These are phyloP conservation scores for Suillus clintonianus DNA, from an alignment of 768 basidiomycete genomes.

Conservation along the genomic window DNA sequence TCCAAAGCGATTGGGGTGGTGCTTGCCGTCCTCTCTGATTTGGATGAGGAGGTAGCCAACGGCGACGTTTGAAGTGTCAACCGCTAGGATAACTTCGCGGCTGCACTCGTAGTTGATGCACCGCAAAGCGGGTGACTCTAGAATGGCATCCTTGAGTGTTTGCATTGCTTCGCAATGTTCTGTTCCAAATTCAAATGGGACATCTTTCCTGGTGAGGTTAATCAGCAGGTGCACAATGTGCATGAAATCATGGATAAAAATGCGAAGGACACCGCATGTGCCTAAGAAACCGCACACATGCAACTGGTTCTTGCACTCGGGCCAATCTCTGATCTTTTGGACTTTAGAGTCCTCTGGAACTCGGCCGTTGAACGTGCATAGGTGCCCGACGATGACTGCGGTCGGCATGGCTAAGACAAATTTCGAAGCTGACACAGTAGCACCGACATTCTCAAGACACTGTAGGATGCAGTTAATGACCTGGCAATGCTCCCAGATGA, in stretches of 20 bases:
- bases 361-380: constrained; percentile 35
- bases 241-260: constrained; percentile 31
- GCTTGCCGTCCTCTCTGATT: constrained; percentile 12
- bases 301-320: not conserved
- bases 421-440: constrained; percentile 41
- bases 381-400: constrained; percentile 38
- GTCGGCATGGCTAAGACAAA: constrained; percentile 27
- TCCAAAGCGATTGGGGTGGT: constrained; percentile 34
- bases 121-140: not conserved
- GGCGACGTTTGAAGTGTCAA: constrained; percentile 32
- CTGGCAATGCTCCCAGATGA: constrained; percentile 41
- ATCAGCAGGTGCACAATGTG: constrained; percentile 19
- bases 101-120: constrained; percentile 11
- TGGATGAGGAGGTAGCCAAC: constrained; percentile 38
- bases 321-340: constrained; percentile 34
- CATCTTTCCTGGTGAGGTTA: constrained; percentile 13
- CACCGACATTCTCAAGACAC: constrained; percentile 36
- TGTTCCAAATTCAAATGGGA: no score
- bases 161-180: no score
- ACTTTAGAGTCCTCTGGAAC: constrained; percentile 27
- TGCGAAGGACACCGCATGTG: constrained; percentile 21
- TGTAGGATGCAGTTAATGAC: constrained; percentile 40
- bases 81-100: constrained; percentile 11
- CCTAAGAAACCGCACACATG: constrained; percentile 33
- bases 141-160: no score